Evolutionary conservation across 805 yeast species (phyloP).

Genomic region (Candida ipomoeae): DNA sequence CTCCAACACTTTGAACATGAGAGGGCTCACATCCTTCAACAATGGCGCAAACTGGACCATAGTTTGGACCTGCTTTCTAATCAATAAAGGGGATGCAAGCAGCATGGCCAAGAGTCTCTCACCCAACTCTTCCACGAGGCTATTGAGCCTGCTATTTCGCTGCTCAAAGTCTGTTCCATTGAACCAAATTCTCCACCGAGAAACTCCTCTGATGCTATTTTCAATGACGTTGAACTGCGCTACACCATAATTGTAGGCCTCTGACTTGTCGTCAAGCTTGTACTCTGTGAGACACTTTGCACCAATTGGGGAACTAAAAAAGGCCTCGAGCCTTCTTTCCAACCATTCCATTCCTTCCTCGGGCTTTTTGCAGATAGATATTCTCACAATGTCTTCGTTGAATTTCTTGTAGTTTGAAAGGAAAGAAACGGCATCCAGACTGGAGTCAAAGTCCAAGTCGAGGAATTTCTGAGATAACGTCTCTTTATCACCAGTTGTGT

Average conservation of each 20-base stretch:
- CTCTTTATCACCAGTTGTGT: constrained; percentile 62
- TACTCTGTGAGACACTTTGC: constrained; percentile 53
- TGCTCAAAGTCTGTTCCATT: constrained; percentile 50
- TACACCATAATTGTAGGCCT: constrained; percentile 70
- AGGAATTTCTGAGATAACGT: constrained; percentile 61
- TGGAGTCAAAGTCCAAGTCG: constrained; percentile 84
- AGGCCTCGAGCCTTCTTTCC: constrained; percentile 63
- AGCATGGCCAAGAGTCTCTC: constrained; percentile 71
- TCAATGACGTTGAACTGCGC: constrained; percentile 85
- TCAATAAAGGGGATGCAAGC: constrained; percentile 72
- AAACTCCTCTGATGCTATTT: constrained; percentile 84
- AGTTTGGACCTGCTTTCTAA: constrained; percentile 85
- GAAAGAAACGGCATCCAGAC: constrained; percentile 73
- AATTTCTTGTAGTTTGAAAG: constrained; percentile 75
- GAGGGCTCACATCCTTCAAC: constrained; percentile 65
- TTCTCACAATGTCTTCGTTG: constrained; percentile 86
- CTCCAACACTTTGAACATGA: constrained; percentile 82
- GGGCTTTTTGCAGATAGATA: constrained; percentile 82
- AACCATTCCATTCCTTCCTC: constrained; percentile 80
- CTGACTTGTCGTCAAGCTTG: constrained; percentile 52
- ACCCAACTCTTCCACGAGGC: constrained; percentile 64
- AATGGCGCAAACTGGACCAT: constrained; percentile 92
- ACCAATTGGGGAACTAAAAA: constrained; percentile 71
- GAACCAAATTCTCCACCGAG: constrained; percentile 96
- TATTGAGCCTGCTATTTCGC: constrained; percentile 48